A percentile compares a stretch with the other conserved stretches of the same genome.
Evolutionary conservation across 2,329 filamentous ascomycete species (phyloP).

Genomic region (Spiromastix sp.): DNA sequence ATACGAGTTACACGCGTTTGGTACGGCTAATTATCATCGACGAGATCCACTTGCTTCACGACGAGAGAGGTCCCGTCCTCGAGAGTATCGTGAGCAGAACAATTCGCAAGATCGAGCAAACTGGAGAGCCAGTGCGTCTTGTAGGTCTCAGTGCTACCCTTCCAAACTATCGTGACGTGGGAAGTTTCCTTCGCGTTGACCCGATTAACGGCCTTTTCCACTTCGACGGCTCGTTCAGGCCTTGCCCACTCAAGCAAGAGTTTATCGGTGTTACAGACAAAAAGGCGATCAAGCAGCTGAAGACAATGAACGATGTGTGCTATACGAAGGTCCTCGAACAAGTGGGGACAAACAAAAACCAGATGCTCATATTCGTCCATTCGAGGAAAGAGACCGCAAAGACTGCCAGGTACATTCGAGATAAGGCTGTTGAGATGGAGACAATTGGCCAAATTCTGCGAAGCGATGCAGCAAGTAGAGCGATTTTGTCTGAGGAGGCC

Average conservation of each 20-base stretch:
- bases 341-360: conserved; percentile 82
- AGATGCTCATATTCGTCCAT: conserved; percentile 98
- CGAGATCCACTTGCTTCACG: conserved; percentile 94
- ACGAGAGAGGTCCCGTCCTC: conserved; percentile 90
- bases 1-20: conserved; percentile 94
- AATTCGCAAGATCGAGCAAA: conserved; percentile 86
- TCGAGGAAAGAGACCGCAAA: conserved; percentile 97
- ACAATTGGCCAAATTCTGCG: conserved; percentile 93
- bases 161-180: conserved; percentile 93
- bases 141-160: conserved; percentile 89
- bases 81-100: conserved; percentile 96
- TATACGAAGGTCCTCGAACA: conserved; percentile 97
- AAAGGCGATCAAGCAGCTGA: conserved; percentile 96
- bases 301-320: conserved; percentile 98
- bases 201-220: conserved; percentile 80
- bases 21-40: conserved; percentile 94
- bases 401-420: conserved; percentile 88
- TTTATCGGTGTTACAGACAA: conserved; percentile 96
- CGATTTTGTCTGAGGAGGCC: conserved; percentile 77
- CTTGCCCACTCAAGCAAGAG: conserved; percentile 89
- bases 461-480: conserved; percentile 81
- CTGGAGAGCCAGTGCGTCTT: conserved; percentile 82
- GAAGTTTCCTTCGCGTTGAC: conserved; percentile 87
- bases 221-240: conserved; percentile 88
- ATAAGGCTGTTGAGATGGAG: conserved; percentile 94